Percentiles rank a stretch among this genome's conserved stretches.
Evolutionary conservation across 2,329 filamentous ascomycete species (phyloP).

Genomic region (Clarireedia paspali): DNA sequence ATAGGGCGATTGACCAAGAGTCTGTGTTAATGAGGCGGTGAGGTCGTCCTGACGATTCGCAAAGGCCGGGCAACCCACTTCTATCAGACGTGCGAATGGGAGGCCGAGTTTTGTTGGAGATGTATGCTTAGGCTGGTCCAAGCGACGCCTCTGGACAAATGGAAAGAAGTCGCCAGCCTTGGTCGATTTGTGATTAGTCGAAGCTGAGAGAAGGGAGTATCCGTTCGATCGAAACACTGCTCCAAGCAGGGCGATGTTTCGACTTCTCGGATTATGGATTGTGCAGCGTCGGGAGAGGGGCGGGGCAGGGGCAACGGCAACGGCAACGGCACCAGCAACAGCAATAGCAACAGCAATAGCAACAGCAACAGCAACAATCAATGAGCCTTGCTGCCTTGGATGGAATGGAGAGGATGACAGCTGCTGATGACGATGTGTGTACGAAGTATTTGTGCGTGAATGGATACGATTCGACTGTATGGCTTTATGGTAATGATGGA

Average conservation of each 20-base stretch:
- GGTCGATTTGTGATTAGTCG: slow-evolving; percentile 3
- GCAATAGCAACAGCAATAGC: too few relatives aligned
- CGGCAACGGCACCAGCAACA: background rate
- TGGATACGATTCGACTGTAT: background rate
- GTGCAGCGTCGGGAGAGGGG: background rate
- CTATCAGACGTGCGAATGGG: slow-evolving; percentile 1
- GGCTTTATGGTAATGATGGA: background rate
- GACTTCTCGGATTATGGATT: background rate
- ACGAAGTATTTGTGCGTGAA: background rate
- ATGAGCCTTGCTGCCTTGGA: background rate
- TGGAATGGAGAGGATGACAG: background rate
- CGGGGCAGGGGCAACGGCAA: background rate
- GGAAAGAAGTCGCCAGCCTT: slow-evolving; percentile 1
- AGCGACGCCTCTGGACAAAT: background rate
- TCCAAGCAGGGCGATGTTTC: background rate
- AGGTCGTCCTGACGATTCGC: slow-evolving; percentile 8
- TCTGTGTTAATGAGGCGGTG: slow-evolving; percentile 5
- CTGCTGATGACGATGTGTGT: background rate
- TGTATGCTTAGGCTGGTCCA: slow-evolving; percentile 2
- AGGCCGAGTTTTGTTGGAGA: background rate
- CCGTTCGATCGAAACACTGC: background rate
- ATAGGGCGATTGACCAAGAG: background rate
- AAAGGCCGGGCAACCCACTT: slow-evolving; percentile 3
- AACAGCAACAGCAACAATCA: too few relatives aligned
- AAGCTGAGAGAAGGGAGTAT: slow-evolving; percentile 1